Percentiles rank a stretch among this genome's conserved stretches.
Conservation (phyloP, 305 asterid genomes). For the Coffea humblotiana region DNA sequence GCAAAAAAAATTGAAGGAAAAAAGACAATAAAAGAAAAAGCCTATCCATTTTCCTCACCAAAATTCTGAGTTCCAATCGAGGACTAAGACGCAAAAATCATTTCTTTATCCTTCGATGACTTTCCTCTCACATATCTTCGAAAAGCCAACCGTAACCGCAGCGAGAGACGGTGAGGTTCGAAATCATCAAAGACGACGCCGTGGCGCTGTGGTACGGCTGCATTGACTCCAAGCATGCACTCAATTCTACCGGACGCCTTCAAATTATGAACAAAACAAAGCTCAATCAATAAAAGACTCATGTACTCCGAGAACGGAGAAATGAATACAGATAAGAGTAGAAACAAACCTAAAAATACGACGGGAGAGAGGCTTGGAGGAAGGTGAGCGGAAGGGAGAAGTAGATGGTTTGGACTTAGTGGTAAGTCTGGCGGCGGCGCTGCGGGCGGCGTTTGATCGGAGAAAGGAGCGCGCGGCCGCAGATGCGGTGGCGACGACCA, state of each 20-base stretch:
- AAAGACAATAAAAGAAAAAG: not conserved
- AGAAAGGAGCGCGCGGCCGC: slow-evolving; percentile 55
- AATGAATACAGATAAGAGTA: not conserved
- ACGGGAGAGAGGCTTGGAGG: slow-evolving; percentile 53
- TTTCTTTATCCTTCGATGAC: not conserved
- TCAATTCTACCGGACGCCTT: slow-evolving; percentile 82
- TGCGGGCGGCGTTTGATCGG: slow-evolving; percentile 67
- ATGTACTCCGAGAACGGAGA: not conserved
- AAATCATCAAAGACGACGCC: slow-evolving; percentile 91
- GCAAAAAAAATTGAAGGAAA: not conserved
- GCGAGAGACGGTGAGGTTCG: slow-evolving; percentile 79
- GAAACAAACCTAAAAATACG: slow-evolving; percentile 62
- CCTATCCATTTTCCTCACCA: not conserved
- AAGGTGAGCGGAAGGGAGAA: slow-evolving; percentile 60
- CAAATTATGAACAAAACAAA: not conserved
- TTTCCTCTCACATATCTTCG: slow-evolving; percentile 51
- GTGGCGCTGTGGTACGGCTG: slow-evolving; percentile 90
- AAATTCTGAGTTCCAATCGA: not conserved
- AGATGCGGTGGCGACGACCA: slow-evolving; percentile 42
- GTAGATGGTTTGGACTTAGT: slow-evolving; percentile 61
- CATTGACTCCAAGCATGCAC: slow-evolving; percentile 81
- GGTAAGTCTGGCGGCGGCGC: slow-evolving; percentile 50
- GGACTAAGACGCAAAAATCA: slow-evolving; percentile 5
- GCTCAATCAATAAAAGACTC: not conserved
- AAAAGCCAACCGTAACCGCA: slow-evolving; percentile 82